phyloP scores from a whole-genome alignment of 148 eudicot genomes.

The Heliamphora exappendiculata region DNA sequence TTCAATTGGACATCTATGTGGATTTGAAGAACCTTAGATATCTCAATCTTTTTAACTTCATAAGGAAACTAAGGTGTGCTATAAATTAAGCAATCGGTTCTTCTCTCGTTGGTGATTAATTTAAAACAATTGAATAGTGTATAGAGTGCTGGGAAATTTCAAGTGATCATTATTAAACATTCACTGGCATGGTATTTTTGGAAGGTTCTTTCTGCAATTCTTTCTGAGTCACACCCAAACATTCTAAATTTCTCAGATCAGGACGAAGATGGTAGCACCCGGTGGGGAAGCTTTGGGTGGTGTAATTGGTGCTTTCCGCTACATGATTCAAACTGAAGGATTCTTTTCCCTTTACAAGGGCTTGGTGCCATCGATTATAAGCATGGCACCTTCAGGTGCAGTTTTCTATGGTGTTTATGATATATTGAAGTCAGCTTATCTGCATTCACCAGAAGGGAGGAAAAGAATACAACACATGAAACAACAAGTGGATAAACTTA shows the following conservation, averaged over 20 bases:
- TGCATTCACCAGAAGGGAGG: slow-evolving; percentile 88
- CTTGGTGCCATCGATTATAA: slow-evolving; percentile 73
- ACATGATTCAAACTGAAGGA: slow-evolving; percentile 87
- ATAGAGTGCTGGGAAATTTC: background rate
- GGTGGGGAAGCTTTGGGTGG: slow-evolving; percentile 98
- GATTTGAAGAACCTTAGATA: background rate
- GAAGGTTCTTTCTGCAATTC: background rate
- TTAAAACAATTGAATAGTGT: background rate
- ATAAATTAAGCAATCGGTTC: background rate
- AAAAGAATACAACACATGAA: slow-evolving; percentile 72
- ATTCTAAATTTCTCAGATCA: slow-evolving; percentile 46
- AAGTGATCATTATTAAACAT: background rate
- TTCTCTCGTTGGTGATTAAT: background rate
- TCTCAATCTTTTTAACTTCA: background rate
- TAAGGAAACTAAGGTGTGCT: background rate
- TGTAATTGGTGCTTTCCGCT: slow-evolving; percentile 66
- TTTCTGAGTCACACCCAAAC: slow-evolving; percentile 1
- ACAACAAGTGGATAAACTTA: slow-evolving; percentile 49
- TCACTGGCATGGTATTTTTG: background rate
- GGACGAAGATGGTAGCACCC: slow-evolving; percentile 93
- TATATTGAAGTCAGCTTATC: slow-evolving; percentile 74
- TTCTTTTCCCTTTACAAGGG: slow-evolving; percentile 95
- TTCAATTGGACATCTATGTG: background rate
- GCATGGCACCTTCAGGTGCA: slow-evolving; percentile 98
- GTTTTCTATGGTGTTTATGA: slow-evolving; percentile 95